phyloP scores from a whole-genome alignment of 1,284 basidiomycete species.

The Cryptococcus sp. region DNA sequence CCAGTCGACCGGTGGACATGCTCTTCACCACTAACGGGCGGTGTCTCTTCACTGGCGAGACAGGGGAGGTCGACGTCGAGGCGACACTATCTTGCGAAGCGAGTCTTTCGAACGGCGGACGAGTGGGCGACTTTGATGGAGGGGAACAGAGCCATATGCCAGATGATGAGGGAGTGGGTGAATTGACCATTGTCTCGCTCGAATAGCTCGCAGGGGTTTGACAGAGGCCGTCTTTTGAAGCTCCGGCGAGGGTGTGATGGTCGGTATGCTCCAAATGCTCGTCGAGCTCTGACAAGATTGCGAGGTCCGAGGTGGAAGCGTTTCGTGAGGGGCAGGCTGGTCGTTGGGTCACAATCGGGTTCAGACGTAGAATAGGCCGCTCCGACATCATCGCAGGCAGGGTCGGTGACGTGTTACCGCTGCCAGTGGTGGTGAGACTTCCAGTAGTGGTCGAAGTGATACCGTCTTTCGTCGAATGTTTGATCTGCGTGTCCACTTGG shows the following conservation, averaged over 20 bases:
- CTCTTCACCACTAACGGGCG: slow-evolving; percentile 1
- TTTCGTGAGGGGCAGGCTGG: background rate
- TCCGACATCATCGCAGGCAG: too few relatives aligned
- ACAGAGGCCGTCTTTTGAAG: background rate
- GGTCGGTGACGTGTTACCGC: too few relatives aligned
- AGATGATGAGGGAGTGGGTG: background rate
- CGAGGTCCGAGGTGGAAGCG: background rate
- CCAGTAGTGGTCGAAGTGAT: too few relatives aligned
- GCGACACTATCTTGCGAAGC: background rate
- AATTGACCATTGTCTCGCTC: background rate
- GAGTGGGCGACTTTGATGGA: background rate
- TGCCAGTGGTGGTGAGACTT: too few relatives aligned
- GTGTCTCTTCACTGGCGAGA: background rate
- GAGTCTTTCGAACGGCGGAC: background rate
- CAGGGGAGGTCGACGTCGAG: background rate
- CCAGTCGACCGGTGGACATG: background rate
- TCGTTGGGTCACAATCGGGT: too few relatives aligned
- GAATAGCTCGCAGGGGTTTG: too few relatives aligned
- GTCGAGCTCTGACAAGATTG: background rate
- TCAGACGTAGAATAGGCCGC: too few relatives aligned
- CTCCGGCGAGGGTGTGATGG: background rate
- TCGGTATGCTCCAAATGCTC: background rate
- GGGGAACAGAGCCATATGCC: background rate
- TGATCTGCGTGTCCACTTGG: too few relatives aligned
- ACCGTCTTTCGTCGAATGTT: too few relatives aligned